Evolutionary conservation across 805 yeast species (phyloP), one percentile per base, ranked within the genome.

Genomic region (Suhomyces sp.): DNA sequence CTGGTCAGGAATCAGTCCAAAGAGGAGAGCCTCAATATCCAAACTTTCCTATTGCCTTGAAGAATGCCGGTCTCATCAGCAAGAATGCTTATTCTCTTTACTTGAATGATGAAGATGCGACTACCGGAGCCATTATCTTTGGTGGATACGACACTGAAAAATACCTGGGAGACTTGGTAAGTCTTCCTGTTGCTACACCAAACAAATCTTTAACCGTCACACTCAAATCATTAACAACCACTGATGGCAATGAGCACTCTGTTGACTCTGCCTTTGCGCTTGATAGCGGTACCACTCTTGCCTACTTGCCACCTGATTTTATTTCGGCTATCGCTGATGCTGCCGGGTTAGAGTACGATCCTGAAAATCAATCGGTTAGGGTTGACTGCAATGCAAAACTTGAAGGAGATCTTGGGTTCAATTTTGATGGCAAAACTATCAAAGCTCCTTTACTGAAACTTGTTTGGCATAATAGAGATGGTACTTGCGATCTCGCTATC

Each of bases 101-200:
- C 51, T 56, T 70, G 53, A 19, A 19, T 19, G 58, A 62, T 38
- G 56, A 56, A 6, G 36, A 50, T 47, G 54, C 58, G 54, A 41
- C 48, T 23, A 42, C 54, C 1, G 76, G 75, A 4, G 31, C 55
- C 8, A 45, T 72, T 7, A 47, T 59, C 9, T 62, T 72, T 53
- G 77, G 76, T 12, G 70, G 67, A 27, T 58, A 64, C 23, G 73
- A 72, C 54, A 46, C 58, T n/a, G 55, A 69, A 13, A 61, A 64
- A 33, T 63, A 60, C 51, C 27, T 41, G 19, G 66, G 66, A 3
- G 29, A 17, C 1, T 53, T 63, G 40, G 53, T 41, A 6, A 49
- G 62, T 50, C 22, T 59, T 6, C 56, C 55, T n/a, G 8, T 29
- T 10, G 12, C 19, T 36, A 9, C 22, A 8, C 19, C 41, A 13